A percentile compares a stretch with the other conserved stretches of the same genome.
phyloP scores from a whole-genome alignment of 75 land plant species.

The Cupressus sempervirens region DNA sequence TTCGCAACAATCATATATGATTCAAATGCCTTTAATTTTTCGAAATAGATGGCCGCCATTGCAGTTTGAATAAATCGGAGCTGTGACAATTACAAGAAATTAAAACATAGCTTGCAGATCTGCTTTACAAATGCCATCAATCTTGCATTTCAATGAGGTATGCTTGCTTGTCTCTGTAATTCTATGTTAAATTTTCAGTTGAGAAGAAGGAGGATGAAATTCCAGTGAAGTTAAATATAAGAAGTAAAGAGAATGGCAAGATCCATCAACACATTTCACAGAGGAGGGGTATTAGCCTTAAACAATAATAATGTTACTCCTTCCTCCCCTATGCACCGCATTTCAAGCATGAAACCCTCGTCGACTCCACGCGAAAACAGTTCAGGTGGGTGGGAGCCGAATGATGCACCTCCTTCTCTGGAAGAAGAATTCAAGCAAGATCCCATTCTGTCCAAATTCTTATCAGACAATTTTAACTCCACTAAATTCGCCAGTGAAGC shows the following conservation, averaged over 20 bases:
- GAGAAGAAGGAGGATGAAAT: not conserved
- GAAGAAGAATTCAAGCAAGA: slow-evolving; percentile 26
- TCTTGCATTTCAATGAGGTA: not conserved
- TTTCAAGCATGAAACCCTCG: not conserved
- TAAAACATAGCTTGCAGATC: not conserved
- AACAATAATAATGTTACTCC: not conserved
- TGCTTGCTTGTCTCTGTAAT: not conserved
- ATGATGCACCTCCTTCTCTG: not conserved
- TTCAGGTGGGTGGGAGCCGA: not conserved
- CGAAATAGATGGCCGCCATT: not conserved
- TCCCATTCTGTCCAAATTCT: slow-evolving; percentile 74
- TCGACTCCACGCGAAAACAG: not conserved
- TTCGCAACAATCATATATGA: not conserved
- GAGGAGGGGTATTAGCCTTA: not conserved
- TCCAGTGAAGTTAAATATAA: not conserved
- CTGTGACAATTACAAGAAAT: not conserved
- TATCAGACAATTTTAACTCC: slow-evolving; percentile 70
- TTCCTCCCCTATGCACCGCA: slow-evolving; percentile 7
- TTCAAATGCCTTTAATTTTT: not conserved
- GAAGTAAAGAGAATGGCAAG: not conserved
- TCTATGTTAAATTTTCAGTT: not conserved
- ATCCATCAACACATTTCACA: not conserved
- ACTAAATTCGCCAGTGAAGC: slow-evolving; percentile 83
- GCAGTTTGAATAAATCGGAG: not conserved
- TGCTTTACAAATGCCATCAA: not conserved